Evolutionary conservation across 495 filamentous ascomycete species (phyloP), one percentile per base, ranked within the genome.

Genomic region (Annulohypoxylon nitens): DNA sequence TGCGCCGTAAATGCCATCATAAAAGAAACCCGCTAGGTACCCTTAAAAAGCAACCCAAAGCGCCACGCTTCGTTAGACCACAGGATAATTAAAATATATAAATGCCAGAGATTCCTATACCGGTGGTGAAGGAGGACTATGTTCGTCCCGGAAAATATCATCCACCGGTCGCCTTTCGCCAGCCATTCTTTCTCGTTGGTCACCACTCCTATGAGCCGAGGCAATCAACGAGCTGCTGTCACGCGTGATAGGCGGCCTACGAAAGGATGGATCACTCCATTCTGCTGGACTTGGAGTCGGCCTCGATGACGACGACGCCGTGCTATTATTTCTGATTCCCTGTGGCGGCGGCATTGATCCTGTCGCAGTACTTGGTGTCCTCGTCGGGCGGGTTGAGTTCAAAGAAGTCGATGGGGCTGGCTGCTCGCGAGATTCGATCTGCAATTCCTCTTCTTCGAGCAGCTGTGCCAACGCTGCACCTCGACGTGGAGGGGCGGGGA

Each of bases 391-490:
- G 6, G 45, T 3, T 20, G 61, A 47, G 8, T 59, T 25, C 10
- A 37, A 20, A 36, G 69, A 68, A 34, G 48, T 12, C 36, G 73
- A 64, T 43, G 41, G 48, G 30, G 45, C 34, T 8, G 54, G 54
- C 23, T 67, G 68, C 6, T 39, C 47, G 9, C 36, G 60, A 33
- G 53, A 41, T 23, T 68, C 54, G 26, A 70, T 30, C 51, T 75
- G 72, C 7, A 58, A 7, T 64, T 80, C 80, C 54, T 84, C 81
- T 30, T 84, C 84, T 64, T 83, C 83, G 20, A 82, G 58, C 25
- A 85, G 62, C 67, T 81, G 81, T 23, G 82, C 83, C 5, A 86
- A 74, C 7, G 82, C 83, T 0, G 83, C 82, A 1, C 84, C 84
- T 20, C 81, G 77, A 0, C 84, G 78, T 11, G 83, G 79, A 41